Evolutionary conservation across 2,329 filamentous ascomycete genomes (phyloP).

Genomic region (Colletotrichum sp.): DNA sequence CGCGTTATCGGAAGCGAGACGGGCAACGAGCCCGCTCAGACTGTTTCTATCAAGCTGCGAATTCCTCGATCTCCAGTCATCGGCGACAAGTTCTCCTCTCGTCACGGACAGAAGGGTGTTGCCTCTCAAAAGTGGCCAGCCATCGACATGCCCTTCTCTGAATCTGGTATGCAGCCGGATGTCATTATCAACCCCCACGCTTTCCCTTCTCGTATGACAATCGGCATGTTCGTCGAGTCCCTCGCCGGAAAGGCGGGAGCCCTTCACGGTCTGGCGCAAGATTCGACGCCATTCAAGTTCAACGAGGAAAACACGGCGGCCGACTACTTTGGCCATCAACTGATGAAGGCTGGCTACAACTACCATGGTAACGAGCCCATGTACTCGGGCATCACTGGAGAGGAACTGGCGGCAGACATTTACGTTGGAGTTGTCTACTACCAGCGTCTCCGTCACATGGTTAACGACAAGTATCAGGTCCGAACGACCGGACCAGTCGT

Average conservation of each 20-base stretch:
- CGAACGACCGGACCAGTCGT: slow-evolving; percentile 94
- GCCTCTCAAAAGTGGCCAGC: slow-evolving; percentile 94
- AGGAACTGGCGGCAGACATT: slow-evolving; percentile 93
- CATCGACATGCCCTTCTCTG: slow-evolving; percentile 94
- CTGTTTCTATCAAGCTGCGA: slow-evolving; percentile 90
- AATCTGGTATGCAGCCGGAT: slow-evolving; percentile 95
- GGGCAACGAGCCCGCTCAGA: slow-evolving; percentile 83
- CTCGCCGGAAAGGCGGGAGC: slow-evolving; percentile 94
- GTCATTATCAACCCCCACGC: slow-evolving; percentile 99
- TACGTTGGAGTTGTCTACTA: slow-evolving; percentile 98
- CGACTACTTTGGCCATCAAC: slow-evolving; percentile 95
- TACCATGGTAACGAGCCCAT: slow-evolving; percentile 99
- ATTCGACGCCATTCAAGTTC: slow-evolving; percentile 94
- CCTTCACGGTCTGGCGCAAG: slow-evolving; percentile 93
- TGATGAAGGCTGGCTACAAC: slow-evolving; percentile 95
- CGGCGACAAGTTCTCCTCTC: slow-evolving; percentile 98
- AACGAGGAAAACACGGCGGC: slow-evolving; percentile 89
- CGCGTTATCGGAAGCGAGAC: slow-evolving; percentile 86
- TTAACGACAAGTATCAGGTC: slow-evolving; percentile 99
- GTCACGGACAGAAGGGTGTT: slow-evolving; percentile 98
- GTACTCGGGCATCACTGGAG: slow-evolving; percentile 96
- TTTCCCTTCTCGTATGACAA: slow-evolving; percentile 99
- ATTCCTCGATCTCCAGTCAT: slow-evolving; percentile 91
- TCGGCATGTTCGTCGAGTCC: slow-evolving; percentile 99
- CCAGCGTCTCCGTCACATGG: slow-evolving; percentile 98